Evolutionary conservation across 2,329 filamentous ascomycete genomes (phyloP).

Genomic region (Fonsecaea nubica): DNA sequence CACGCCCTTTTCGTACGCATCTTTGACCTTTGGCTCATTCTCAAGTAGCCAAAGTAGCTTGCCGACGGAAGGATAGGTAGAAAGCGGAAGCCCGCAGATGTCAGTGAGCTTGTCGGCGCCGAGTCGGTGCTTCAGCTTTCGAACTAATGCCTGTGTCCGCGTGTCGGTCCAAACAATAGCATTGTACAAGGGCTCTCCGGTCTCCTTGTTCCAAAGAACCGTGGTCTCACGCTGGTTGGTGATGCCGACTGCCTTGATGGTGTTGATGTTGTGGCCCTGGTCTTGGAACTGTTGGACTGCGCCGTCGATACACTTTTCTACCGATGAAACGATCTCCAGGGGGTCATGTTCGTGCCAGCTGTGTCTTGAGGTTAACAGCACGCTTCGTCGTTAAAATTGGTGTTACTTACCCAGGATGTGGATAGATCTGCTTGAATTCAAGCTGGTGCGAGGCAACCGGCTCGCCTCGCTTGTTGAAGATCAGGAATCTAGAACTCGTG

Average conservation of each 20-base stretch:
- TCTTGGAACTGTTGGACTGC: conserved; percentile 73
- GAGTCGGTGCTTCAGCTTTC: conserved; percentile 72
- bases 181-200: conserved; percentile 80
- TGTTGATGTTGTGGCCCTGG: conserved; percentile 69
- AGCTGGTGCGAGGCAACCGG: conserved; percentile 84
- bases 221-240: conserved; percentile 92
- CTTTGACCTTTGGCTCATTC: conserved; percentile 71
- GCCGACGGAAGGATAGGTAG: conserved; percentile 85
- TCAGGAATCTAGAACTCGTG: conserved; percentile 86
- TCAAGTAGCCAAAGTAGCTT: conserved; percentile 83
- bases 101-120: conserved; percentile 73
- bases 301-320: conserved; percentile 79
- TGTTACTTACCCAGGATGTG: conserved; percentile 72
- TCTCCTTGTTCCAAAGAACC: conserved; percentile 80
- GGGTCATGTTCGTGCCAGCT: conserved; percentile 94
- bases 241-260: conserved; percentile 80
- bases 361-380: conserved; percentile 25
- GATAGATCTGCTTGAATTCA: conserved; percentile 84
- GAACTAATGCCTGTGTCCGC: conserved; percentile 75
- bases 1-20: conserved; percentile 76
- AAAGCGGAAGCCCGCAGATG: conserved; percentile 80
- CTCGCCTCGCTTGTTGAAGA: conserved; percentile 80
- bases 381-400: background rate
- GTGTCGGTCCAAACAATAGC: conserved; percentile 93
- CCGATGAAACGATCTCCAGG: conserved; percentile 74